Percentiles rank a stretch among this genome's conserved stretches.
phyloP scores from a whole-genome alignment of 805 yeast species.

The Millerozyma acaciae region DNA sequence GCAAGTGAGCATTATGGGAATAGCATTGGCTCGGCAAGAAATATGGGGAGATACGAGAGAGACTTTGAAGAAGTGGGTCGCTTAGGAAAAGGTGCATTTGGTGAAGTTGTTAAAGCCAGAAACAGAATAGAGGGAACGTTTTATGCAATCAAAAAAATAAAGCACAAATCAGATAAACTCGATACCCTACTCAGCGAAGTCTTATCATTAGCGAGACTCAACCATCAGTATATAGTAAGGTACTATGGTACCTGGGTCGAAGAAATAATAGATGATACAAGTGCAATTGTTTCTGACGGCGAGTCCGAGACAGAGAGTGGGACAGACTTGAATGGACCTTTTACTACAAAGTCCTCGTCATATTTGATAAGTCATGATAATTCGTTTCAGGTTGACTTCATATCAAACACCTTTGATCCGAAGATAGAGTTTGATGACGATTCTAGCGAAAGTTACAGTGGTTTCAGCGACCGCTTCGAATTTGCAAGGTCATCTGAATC shows the following conservation, averaged over 20 bases:
- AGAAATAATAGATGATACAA: slow-evolving; percentile 43
- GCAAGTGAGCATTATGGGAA: slow-evolving; percentile 1
- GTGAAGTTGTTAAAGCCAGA: slow-evolving; percentile 96
- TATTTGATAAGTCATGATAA: slow-evolving; percentile 18
- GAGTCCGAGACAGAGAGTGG: slow-evolving; percentile 19
- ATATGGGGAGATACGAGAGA: slow-evolving; percentile 72
- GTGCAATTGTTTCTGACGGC: slow-evolving; percentile 20
- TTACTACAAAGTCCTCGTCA: slow-evolving; percentile 19
- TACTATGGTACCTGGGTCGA: slow-evolving; percentile 98
- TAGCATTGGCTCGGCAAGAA: slow-evolving; percentile 4
- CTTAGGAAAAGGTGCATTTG: slow-evolving; percentile 93
- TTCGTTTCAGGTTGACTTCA: slow-evolving; percentile 55
- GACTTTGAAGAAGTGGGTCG: slow-evolving; percentile 94
- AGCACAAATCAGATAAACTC: slow-evolving; percentile 74
- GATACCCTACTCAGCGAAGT: slow-evolving; percentile 87
- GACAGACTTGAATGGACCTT: slow-evolving; percentile 21
- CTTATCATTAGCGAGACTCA: slow-evolving; percentile 82
- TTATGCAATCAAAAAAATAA: slow-evolving; percentile 90
- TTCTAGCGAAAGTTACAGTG: slow-evolving; percentile 20
- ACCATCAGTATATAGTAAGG: slow-evolving; percentile 93
- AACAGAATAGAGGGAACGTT: slow-evolving; percentile 91
- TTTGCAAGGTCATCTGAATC: slow-evolving; percentile 26
- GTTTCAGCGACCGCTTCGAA: slow-evolving; percentile 24
- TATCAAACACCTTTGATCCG: slow-evolving; percentile 60
- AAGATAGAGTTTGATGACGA: slow-evolving; percentile 51